Conservation (phyloP, 139 green algal genomes). For the Chlamydomonas schloesseri region DNA sequence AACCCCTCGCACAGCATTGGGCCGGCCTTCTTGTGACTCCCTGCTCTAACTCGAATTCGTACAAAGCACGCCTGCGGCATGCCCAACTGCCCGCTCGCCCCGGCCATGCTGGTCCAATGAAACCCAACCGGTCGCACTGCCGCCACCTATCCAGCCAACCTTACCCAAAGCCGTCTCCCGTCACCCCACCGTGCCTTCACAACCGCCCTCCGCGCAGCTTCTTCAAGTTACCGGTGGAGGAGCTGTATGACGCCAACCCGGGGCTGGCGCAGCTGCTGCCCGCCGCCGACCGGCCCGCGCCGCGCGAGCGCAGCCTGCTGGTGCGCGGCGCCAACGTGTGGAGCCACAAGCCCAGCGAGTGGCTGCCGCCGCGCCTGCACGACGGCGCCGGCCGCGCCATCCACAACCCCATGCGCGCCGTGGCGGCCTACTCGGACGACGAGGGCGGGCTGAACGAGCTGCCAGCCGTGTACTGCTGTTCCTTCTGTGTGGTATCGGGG, state of each 20-base stretch:
- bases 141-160: no score
- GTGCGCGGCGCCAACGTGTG: constrained; percentile 38
- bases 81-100: no score
- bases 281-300: neutral
- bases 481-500: constrained; percentile 21
- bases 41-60: no score
- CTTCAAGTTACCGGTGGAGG: constrained; percentile 21
- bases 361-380: constrained; percentile 36
- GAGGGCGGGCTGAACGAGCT: constrained; percentile 26
- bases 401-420: constrained; percentile 30
- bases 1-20: no score
- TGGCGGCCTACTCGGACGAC: constrained; percentile 28
- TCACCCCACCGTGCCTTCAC: no score
- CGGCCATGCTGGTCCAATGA: no score
- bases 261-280: neutral
- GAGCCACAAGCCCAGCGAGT: constrained; percentile 48
- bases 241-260: constrained; percentile 37
- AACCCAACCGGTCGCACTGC: no score
- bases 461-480: constrained; percentile 13
- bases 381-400: constrained; percentile 38
- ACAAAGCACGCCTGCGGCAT: no score
- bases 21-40: no score
- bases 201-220: constrained; percentile 30
- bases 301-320: constrained; percentile 19
- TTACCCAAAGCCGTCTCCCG: no score